Base-by-base conservation (phyloP, 208 protist genomes). In the Wallacemonas rigidus region DNA sequence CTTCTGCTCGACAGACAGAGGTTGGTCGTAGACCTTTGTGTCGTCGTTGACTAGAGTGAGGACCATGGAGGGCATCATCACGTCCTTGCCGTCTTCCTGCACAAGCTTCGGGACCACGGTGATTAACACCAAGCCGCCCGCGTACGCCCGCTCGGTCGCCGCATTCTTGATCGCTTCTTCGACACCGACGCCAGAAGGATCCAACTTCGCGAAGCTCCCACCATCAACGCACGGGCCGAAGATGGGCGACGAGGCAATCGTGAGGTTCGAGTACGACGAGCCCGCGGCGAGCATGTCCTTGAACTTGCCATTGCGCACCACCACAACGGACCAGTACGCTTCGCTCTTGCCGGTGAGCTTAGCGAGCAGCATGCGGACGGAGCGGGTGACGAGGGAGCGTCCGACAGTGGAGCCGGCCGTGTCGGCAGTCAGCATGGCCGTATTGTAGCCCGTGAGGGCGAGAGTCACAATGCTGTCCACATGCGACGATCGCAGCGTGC, bases 211-310 rank as follows among this genome's bases (percentile, higher is more conserved):
- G 26, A 88, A 75, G 50, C 45, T 72, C 6, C 73, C 75, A 39
- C 79, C 78, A 67, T 78, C 73, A 15, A 74, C 51, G 45, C 76
- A 69, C 36, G 86, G 86, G 48, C 87, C 87, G 40, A 87, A 92
- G 36, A 89, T 72, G 40, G 87, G 87, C 5, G 83, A 89, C 41
- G 81, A 82, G 51, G 77, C 83, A 45, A 92, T 53, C 35, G 80
- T 65, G 1, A 87, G 58, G 38, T 80, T 73, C 40, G 70, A 74
- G 73, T 88, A 89, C 54, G 74, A 57, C 6, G 76, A 64, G 60
- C 44, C 35, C 11, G 74, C 64, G 26, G 76, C 72, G 55, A 92
- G 75, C 64, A 89, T 82, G 73, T 92, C 87, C 67, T 74, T 76
- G 40, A 78, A 64, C 48, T 78, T 79, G 53, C 71, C 45, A 57